Evolutionary conservation across 2,329 filamentous ascomycete species (phyloP).

Genomic region (Calonectria hawksworthii): DNA sequence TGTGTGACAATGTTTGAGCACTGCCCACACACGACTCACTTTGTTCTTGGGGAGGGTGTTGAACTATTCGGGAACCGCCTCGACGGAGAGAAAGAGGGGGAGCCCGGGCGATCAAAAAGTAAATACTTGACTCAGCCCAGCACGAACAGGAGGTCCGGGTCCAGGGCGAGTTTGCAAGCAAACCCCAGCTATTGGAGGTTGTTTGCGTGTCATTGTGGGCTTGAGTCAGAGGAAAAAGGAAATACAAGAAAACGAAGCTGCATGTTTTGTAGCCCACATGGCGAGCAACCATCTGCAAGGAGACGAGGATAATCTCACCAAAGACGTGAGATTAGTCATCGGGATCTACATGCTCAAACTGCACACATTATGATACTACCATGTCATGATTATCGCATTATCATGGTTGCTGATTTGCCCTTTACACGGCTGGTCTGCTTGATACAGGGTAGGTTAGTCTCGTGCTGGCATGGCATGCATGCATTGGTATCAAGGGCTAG

Average conservation of each 20-base stretch:
- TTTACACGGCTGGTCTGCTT: background rate
- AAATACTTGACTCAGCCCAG: background rate
- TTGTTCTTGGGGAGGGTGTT: background rate
- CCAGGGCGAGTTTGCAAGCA: background rate
- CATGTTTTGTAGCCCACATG: constrained; percentile 8
- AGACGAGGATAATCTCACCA: background rate
- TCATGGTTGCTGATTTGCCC: background rate
- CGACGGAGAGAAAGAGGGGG: background rate
- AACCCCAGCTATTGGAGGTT: background rate
- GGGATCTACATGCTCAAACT: background rate
- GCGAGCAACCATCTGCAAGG: background rate
- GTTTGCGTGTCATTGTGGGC: background rate
- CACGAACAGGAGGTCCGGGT: background rate
- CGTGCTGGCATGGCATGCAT: background rate
- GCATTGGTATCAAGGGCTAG: background rate
- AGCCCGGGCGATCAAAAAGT: background rate
- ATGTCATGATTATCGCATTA: background rate
- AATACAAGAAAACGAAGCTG: background rate
- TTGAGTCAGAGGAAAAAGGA: background rate
- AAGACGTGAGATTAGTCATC: background rate
- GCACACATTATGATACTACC: background rate
- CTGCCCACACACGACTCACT: background rate
- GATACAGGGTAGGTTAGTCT: background rate
- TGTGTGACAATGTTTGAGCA: background rate
- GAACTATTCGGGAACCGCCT: background rate